Conservation (phyloP, 306 rosid species). For the Quercus cerris region DNA sequence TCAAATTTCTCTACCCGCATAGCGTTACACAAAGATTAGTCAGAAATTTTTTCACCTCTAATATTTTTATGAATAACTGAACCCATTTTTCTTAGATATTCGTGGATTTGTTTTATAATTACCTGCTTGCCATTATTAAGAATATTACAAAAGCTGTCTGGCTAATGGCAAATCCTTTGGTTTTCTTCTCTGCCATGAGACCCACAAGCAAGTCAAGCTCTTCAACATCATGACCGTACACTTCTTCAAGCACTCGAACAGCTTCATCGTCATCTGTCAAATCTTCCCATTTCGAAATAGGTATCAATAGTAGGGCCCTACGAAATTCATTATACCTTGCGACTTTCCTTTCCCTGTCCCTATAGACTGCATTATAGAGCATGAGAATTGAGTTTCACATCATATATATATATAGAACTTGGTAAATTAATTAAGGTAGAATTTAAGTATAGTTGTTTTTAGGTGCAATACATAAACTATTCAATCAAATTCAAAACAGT, state of each 20-base stretch:
- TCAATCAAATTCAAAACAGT: no score
- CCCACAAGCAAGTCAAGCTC: slow-evolving; percentile 56
- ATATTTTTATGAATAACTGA: no score
- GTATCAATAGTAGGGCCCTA: slow-evolving; percentile 39
- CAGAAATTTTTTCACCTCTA: no score
- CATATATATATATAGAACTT: background rate
- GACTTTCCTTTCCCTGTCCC: slow-evolving; percentile 57
- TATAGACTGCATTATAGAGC: slow-evolving; percentile 42
- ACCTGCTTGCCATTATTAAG: slow-evolving; percentile 58
- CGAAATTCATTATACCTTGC: slow-evolving; percentile 62
- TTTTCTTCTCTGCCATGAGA: slow-evolving; percentile 69
- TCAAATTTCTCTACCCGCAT: no score
- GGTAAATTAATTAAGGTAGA: background rate
- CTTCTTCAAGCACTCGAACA: slow-evolving; percentile 36
- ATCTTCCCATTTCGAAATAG: slow-evolving; percentile 58
- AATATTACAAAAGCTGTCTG: slow-evolving; percentile 58
- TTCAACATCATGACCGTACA: slow-evolving; percentile 62
- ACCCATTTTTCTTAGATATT: no score
- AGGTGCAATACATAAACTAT: no score
- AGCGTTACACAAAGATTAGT: no score
- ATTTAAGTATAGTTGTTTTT: no score
- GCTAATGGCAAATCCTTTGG: slow-evolving; percentile 61
- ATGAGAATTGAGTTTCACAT: background rate
- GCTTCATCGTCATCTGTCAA: slow-evolving; percentile 52
- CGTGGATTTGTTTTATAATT: background rate